phyloP scores from a whole-genome alignment of 2,329 filamentous ascomycete species.

The Epicoccum sorghinum region DNA sequence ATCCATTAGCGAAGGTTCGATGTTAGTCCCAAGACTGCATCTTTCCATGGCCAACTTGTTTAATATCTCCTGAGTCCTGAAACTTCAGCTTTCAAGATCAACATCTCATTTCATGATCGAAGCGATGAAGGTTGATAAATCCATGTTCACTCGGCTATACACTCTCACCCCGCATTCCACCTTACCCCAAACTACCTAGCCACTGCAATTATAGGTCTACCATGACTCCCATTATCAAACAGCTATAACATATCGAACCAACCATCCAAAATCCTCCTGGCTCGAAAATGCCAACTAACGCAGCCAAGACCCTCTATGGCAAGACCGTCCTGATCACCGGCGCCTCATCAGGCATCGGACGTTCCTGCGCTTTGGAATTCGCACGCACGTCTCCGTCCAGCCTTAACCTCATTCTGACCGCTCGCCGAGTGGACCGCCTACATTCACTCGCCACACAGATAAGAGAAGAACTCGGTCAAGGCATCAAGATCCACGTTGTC shows the following conservation, averaged over 20 bases:
- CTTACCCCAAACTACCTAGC: slow-evolving; percentile 1
- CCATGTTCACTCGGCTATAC: neutral
- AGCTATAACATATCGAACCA: neutral
- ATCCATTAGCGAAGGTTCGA: too few relatives aligned
- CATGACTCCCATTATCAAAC: neutral
- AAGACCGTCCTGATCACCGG: slow-evolving; percentile 92
- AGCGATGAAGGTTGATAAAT: neutral
- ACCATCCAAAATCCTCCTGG: too few relatives aligned
- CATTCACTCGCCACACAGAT: slow-evolving; percentile 76
- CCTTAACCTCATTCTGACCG: slow-evolving; percentile 83
- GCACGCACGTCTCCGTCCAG: slow-evolving; percentile 77
- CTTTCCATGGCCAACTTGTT: too few relatives aligned
- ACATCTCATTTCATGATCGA: too few relatives aligned
- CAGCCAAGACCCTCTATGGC: slow-evolving; percentile 79
- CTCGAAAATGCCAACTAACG: slow-evolving; percentile 17
- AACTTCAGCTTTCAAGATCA: too few relatives aligned
- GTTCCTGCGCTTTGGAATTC: slow-evolving; percentile 82
- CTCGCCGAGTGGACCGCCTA: slow-evolving; percentile 77
- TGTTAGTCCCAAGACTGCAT: too few relatives aligned
- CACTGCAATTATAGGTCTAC: neutral
- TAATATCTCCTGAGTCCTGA: too few relatives aligned
- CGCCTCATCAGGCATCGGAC: slow-evolving; percentile 88
- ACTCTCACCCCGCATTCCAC: slow-evolving; percentile 6
- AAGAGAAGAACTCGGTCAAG: slow-evolving; percentile 70
- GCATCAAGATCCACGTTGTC: slow-evolving; percentile 70